These are phyloP conservation scores for Alternaria brassicicola DNA, from an alignment of 2,329 filamentous ascomycete species.

Conservation along the genomic window DNA sequence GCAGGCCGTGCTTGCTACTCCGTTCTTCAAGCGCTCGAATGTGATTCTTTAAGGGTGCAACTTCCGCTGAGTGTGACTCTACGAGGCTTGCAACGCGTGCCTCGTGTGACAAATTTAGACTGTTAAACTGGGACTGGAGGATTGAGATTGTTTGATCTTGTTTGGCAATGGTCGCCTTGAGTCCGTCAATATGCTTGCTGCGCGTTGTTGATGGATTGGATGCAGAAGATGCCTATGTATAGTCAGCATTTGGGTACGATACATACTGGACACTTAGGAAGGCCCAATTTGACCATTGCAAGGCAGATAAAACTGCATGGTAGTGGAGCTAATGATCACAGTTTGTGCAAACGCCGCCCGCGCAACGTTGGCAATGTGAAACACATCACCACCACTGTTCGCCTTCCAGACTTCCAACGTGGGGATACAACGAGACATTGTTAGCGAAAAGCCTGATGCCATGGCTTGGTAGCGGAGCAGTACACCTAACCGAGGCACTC, in stretches of 20 bases:
- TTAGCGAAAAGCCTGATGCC: not conserved
- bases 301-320: not conserved
- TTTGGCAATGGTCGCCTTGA: slow-evolving; percentile 37
- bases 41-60: slow-evolving; percentile 49
- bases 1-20: slow-evolving; percentile 26
- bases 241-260: slow-evolving; percentile 13
- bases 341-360: not conserved
- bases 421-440: not conserved
- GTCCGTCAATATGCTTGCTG: slow-evolving; percentile 33
- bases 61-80: slow-evolving; percentile 49
- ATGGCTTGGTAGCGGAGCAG: not conserved
- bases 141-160: slow-evolving; percentile 43
- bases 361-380: not conserved
- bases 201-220: slow-evolving; percentile 21
- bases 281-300: not conserved
- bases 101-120: slow-evolving; percentile 49
- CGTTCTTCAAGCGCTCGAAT: slow-evolving; percentile 48
- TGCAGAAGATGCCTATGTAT: slow-evolving; percentile 24
- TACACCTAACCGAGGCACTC: slow-evolving; percentile 28
- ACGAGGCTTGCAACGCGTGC: slow-evolving; percentile 46
- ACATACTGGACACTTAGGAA: not conserved
- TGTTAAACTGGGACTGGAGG: slow-evolving; percentile 45
- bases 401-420: not conserved
- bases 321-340: not conserved
- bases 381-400: slow-evolving; percentile 1